Evolutionary conservation across 257 asterid species (phyloP).

Genomic region (Penstemon newberryi): DNA sequence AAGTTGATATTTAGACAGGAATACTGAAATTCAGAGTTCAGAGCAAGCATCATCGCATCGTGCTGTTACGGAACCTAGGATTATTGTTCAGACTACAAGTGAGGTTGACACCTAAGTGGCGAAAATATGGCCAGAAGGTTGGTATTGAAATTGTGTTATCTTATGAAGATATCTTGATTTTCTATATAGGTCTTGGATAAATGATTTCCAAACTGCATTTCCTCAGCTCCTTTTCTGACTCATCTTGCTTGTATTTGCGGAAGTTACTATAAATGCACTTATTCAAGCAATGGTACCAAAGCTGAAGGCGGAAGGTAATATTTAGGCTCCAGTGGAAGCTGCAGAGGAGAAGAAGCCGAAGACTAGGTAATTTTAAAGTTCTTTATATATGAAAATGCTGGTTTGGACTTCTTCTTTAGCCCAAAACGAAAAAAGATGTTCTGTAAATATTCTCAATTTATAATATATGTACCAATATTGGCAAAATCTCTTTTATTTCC

Average conservation of each 20-base stretch:
- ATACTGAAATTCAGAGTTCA: constrained; percentile 49
- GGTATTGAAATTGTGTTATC: constrained; percentile 35
- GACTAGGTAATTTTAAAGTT: too few species aligned
- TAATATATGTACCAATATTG: too few species aligned
- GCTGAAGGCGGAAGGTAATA: too few species aligned
- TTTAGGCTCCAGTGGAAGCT: too few species aligned
- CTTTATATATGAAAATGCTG: too few species aligned
- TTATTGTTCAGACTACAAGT: constrained; percentile 88
- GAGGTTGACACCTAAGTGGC: constrained; percentile 92
- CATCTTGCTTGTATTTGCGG: constrained; percentile 42
- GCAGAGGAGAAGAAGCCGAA: too few species aligned
- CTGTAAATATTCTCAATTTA: too few species aligned
- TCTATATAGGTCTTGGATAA: not conserved
- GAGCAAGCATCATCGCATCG: constrained; percentile 72
- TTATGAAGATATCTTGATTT: constrained; percentile 2
- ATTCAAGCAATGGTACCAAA: constrained; percentile 31
- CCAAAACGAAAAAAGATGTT: too few species aligned
- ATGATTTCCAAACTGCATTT: too few species aligned
- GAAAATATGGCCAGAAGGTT: constrained; percentile 95
- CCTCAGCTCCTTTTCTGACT: too few species aligned
- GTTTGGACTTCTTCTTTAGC: too few species aligned
- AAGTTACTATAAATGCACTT: constrained; percentile 91
- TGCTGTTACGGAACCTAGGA: constrained; percentile 86
- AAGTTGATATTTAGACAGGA: constrained; percentile 41
- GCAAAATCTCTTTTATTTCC: too few species aligned